Evolutionary conservation across 805 yeast species (phyloP).

Genomic region (Saitoella complicata): DNA sequence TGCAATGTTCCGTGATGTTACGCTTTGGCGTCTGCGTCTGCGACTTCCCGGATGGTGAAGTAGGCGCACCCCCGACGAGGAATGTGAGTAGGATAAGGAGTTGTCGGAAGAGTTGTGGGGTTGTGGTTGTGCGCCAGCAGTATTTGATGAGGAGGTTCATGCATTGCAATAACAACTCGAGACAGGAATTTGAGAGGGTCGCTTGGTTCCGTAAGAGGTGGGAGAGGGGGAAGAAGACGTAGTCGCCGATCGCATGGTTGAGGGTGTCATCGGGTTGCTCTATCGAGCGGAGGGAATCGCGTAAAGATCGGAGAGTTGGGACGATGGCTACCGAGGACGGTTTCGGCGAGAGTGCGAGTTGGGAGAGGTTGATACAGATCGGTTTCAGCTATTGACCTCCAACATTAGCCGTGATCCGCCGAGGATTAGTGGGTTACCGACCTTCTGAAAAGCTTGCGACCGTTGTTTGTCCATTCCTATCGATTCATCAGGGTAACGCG

Average conservation of each 20-base stretch:
- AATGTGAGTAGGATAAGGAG: conserved; percentile 31
- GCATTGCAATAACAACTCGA: conserved; percentile 31
- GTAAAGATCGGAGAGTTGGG: no score
- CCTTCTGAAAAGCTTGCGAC: no score
- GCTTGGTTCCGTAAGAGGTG: conserved; percentile 33
- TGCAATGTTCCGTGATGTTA: conserved; percentile 21
- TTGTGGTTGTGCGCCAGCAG: conserved; percentile 34
- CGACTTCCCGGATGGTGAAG: conserved; percentile 21
- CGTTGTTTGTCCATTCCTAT: no score
- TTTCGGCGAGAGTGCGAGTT: no score
- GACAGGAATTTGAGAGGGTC: conserved; percentile 29
- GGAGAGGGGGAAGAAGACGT: conserved; percentile 45
- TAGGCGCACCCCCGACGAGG: conserved; percentile 32
- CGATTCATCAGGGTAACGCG: no score
- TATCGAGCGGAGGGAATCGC: no score
- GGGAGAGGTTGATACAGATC: no score
- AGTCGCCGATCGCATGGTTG: conserved; percentile 31
- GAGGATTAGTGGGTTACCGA: no score
- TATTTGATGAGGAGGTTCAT: conserved; percentile 28
- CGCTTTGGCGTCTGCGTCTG: conserved; percentile 20
- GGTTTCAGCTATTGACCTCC: no score
- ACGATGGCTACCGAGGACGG: no score
- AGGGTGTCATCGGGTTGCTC: no score
- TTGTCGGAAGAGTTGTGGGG: conserved; percentile 27
- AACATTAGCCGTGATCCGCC: no score